Evolutionary conservation across 495 filamentous ascomycete species (phyloP).

Genomic region (Zalerion maritima): DNA sequence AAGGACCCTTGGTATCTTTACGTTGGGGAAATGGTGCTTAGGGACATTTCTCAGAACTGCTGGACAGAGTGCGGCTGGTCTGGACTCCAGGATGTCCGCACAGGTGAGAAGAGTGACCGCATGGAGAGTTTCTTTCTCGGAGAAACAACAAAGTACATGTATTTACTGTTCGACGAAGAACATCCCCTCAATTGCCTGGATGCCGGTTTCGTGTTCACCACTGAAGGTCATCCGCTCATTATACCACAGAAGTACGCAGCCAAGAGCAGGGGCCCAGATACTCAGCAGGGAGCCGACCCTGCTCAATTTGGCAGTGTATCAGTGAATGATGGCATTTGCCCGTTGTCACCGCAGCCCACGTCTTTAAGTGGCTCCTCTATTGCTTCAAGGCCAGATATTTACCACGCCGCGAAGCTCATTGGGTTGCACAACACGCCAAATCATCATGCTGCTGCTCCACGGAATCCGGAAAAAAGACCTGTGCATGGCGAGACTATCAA

Average conservation of each 20-base stretch:
- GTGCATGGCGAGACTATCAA: constrained; percentile 25
- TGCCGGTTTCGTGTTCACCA: constrained; percentile 81
- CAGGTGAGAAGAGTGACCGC: constrained; percentile 76
- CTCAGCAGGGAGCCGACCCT: constrained; percentile 4
- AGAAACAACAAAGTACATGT: constrained; percentile 91
- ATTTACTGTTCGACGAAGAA: constrained; percentile 67
- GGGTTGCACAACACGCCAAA: constrained; percentile 64
- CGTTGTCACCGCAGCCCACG: constrained; percentile 36
- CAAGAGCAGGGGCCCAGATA: constrained; percentile 6
- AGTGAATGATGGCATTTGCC: too few relatives aligned
- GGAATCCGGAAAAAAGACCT: constrained; percentile 6
- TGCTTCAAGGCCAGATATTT: constrained; percentile 73
- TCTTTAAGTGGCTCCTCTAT: constrained; percentile 62
- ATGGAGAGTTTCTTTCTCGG: constrained; percentile 99
- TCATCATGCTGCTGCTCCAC: constrained; percentile 26
- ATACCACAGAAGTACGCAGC: constrained; percentile 46
- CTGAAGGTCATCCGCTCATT: constrained; percentile 86
- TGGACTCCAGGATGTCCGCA: constrained; percentile 82
- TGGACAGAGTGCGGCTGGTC: constrained; percentile 94
- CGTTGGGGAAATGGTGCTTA: constrained; percentile 85
- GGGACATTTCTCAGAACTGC: constrained; percentile 78
- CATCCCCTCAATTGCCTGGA: constrained; percentile 84
- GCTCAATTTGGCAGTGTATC: too few relatives aligned
- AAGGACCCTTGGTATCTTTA: constrained; percentile 92
- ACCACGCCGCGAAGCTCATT: constrained; percentile 78